Conservation (phyloP, 306 rosid genomes). For the Gleditsia sinensis region DNA sequence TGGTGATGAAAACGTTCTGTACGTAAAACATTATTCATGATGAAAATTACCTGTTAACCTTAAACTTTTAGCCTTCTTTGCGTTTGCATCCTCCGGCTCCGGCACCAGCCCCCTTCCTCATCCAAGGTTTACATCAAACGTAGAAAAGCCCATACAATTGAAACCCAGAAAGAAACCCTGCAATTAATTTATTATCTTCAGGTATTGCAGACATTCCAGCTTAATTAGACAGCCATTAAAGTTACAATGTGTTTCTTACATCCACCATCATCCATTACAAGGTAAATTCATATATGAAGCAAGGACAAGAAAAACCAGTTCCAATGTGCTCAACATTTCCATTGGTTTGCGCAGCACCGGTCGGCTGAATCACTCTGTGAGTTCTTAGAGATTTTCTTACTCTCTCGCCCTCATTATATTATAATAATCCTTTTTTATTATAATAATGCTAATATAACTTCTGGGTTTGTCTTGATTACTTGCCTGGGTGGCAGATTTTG, state of each 20-base stretch:
- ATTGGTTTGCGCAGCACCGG: constrained; percentile 52
- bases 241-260: not conserved
- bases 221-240: not conserved
- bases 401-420: constrained; percentile 1
- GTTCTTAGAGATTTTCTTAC: constrained; percentile 27
- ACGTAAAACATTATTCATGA: not conserved
- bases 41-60: constrained; percentile 18
- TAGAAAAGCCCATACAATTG: no score
- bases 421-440: not conserved
- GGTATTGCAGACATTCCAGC: not conserved
- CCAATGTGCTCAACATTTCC: constrained; percentile 58
- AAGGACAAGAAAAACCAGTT: constrained; percentile 41
- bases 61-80: not conserved
- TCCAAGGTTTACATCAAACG: no score
- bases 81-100: not conserved
- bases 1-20: constrained; percentile 34
- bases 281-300: not conserved
- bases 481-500: no score
- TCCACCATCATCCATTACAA: not conserved
- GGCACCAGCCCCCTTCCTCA: no score
- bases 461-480: not conserved
- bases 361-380: constrained; percentile 46
- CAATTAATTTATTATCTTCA: not conserved
- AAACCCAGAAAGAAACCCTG: no score
- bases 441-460: not conserved